phyloP scores from a whole-genome alignment of 129 eudicot species.

The Chrysanthemum makinoi region DNA sequence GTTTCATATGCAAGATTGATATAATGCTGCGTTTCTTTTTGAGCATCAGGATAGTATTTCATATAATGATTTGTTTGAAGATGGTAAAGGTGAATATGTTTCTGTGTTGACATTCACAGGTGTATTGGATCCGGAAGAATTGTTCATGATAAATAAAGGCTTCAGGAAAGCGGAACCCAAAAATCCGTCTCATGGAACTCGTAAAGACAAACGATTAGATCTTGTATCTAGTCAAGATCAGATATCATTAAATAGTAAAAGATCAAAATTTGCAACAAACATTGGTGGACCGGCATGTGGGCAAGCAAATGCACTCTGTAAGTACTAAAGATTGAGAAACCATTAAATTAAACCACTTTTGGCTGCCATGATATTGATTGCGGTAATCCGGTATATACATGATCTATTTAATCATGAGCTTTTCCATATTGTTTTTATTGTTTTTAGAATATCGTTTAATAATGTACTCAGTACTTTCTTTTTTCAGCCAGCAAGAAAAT shows the following conservation, averaged over 20 bases:
- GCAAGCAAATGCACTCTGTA: constrained; percentile 29
- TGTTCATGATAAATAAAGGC: constrained; percentile 51
- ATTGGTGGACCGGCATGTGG: constrained; percentile 21
- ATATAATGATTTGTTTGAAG: not conserved
- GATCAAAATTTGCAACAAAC: constrained; percentile 23
- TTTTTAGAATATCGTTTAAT: constrained; percentile 10
- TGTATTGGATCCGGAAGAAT: constrained; percentile 63
- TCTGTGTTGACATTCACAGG: constrained; percentile 37
- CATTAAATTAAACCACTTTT: not conserved
- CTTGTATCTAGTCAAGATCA: constrained; percentile 26
- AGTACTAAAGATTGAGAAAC: constrained; percentile 12
- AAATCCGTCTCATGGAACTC: constrained; percentile 25
- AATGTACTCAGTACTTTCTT: constrained; percentile 1
- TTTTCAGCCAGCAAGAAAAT: constrained; percentile 50
- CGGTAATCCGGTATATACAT: not conserved
- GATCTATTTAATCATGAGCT: not conserved
- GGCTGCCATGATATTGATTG: not conserved
- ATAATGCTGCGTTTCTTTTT: not conserved
- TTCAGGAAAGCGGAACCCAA: constrained; percentile 32
- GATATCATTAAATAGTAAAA: constrained; percentile 2
- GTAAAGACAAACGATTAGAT: constrained; percentile 25
- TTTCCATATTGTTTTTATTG: constrained; percentile 21
- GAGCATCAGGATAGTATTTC: not conserved
- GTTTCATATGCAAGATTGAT: not conserved
- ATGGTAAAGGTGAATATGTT: not conserved